Conservation (phyloP, 164 flowering plant species). For the Pachysandra terminalis region DNA sequence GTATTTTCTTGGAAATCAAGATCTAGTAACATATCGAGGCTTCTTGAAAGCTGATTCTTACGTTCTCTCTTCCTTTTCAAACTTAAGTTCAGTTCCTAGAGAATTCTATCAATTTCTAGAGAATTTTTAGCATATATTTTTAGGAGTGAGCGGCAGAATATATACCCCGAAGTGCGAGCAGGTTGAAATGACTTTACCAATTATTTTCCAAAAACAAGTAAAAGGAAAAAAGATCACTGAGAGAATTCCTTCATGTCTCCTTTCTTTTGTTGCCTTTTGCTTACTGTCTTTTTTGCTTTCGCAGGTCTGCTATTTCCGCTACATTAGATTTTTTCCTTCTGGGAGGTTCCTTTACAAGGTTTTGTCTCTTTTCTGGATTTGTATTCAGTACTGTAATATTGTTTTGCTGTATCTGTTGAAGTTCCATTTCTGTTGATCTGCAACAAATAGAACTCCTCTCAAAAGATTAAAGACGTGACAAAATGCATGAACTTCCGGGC, state of each 20-base stretch:
- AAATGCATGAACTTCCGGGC: conserved; percentile 77
- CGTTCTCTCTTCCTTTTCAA: no score
- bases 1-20: no score
- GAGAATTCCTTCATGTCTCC: neutral
- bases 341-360: conserved; percentile 97
- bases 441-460: conserved; percentile 71
- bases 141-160: no score
- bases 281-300: conserved; percentile 8
- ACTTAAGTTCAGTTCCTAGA: no score
- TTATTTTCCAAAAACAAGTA: no score
- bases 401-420: conserved; percentile 3
- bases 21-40: no score
- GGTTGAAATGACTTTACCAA: no score
- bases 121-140: no score
- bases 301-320: conserved; percentile 96
- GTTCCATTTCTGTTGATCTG: conserved; percentile 4
- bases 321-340: conserved; percentile 80
- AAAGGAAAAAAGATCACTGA: no score
- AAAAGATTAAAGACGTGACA: conserved; percentile 79
- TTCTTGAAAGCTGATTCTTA: no score
- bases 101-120: no score
- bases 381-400: neutral
- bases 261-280: neutral
- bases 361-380: conserved; percentile 2
- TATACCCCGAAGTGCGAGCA: no score